phyloP scores from a whole-genome alignment of 108 stramenopile genomes.

The Cyclotella choctawhatcheeana region DNA sequence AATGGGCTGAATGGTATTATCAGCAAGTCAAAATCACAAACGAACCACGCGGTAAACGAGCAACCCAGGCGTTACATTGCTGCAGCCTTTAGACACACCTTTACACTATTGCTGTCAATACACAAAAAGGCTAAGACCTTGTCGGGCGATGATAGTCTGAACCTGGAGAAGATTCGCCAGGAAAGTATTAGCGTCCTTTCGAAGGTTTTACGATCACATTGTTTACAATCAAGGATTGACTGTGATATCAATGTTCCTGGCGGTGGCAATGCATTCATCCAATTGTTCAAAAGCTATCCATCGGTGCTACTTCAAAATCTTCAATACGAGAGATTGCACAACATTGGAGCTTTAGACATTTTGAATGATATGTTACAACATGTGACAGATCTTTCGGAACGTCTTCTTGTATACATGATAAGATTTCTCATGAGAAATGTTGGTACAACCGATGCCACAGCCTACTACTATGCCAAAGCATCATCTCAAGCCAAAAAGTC shows the following conservation, averaged over 20 bases:
- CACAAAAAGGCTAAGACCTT: constrained; percentile 1
- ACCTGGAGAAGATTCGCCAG: constrained; percentile 2
- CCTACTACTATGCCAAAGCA: constrained; percentile 34
- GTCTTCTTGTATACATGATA: constrained; percentile 46
- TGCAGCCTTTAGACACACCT: constrained; percentile 38
- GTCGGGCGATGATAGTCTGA: neutral
- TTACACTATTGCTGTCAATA: constrained; percentile 32
- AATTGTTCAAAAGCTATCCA: constrained; percentile 21
- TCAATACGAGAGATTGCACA: neutral
- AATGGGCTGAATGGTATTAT: constrained; percentile 27
- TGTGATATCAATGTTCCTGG: constrained; percentile 27
- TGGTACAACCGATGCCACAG: constrained; percentile 26
- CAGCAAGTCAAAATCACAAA: constrained; percentile 1
- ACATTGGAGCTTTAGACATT: constrained; percentile 38
- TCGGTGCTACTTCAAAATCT: neutral
- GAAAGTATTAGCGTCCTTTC: constrained; percentile 31
- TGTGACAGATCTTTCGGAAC: constrained; percentile 46
- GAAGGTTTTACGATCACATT: constrained; percentile 23
- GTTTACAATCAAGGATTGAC: constrained; percentile 34
- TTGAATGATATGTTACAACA: constrained; percentile 35
- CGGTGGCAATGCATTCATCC: constrained; percentile 28
- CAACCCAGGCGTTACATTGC: constrained; percentile 36
- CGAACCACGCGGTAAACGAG: neutral
- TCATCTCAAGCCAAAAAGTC: constrained; percentile 4
- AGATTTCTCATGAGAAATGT: constrained; percentile 41